Base-by-base conservation (phyloP, 371 early-diverging fungal genomes). In the Coemansia sp. region DNA sequence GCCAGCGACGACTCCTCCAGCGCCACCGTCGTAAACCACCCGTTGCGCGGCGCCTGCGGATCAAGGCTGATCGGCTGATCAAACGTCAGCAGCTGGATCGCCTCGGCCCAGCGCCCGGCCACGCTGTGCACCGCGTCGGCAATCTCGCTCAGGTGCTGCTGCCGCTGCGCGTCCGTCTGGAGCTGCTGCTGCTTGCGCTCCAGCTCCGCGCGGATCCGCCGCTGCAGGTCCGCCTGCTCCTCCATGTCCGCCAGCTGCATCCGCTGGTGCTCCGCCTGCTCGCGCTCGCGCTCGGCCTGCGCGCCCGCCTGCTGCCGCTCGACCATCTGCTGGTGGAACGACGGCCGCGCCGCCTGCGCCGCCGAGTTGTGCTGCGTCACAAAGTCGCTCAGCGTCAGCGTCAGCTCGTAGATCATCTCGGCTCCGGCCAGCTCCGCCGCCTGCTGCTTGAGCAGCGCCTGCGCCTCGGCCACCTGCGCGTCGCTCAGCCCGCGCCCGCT, bases 351-450 rank as follows among this genome's bases (percentile, higher is more conserved):
- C 0, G 69, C 64, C 31, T 56, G 59, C n/a, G 63, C 69, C 5
- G 77, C 67, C 9, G 76, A 67, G 50, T 90, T 87, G 66, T 90
- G 82, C 29, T 79, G 78, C 8, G 87, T 83, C 37, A 91, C 79
- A 53, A 80, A 89, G 2, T 88, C 87, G 46, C 86, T 84, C 31
- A 86, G 75, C 34, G 79, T 80, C 16, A 83, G 82, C 0, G 87
- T 85, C 5, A 92, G 62, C 58, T 88, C 90, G 48, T 86, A 91
- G 62, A 89, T 81, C 90, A 91, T 89, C 75, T 92, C 92, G 44
- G 81, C 80, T 5, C 88, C 89, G 0, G 82, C 52, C 14, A 84
- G 66, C n/a, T 69, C 74, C 24, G 77, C 80, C 2, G 86, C 83
- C 8, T 82, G 76, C 6, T 54, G 55, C 42, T 78, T 75, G 0